phyloP scores from a whole-genome alignment of 768 basidiomycete species.

The Piloderma croceum region DNA sequence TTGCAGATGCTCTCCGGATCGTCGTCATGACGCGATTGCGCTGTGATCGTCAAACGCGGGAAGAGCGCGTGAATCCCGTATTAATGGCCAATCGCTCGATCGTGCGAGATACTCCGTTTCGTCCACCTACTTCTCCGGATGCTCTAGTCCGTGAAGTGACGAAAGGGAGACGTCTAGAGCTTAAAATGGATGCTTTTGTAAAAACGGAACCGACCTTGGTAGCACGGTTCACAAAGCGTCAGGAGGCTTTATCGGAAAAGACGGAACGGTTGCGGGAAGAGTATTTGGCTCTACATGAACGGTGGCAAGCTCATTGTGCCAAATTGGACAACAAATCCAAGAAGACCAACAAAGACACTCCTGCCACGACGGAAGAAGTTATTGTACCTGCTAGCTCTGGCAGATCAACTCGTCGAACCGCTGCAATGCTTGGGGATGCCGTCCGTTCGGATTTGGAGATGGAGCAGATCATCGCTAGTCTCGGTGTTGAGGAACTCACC shows the following conservation, averaged over 20 bases:
- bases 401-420: slow-evolving; percentile 68
- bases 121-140: slow-evolving; percentile 32
- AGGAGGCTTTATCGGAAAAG: slow-evolving; percentile 49
- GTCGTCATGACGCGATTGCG: slow-evolving; percentile 58
- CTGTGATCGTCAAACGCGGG: slow-evolving; percentile 54
- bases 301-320: slow-evolving; percentile 69
- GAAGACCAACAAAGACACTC: too few relatives aligned
- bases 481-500: slow-evolving; percentile 88
- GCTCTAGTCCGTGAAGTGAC: slow-evolving; percentile 45
- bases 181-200: slow-evolving; percentile 32
- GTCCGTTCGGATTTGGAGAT: slow-evolving; percentile 95
- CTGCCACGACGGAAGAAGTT: slow-evolving; percentile 33
- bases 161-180: slow-evolving; percentile 29
- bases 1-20: slow-evolving; percentile 56
- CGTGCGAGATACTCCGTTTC: slow-evolving; percentile 25
- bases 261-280: slow-evolving; percentile 51
- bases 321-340: slow-evolving; percentile 32
- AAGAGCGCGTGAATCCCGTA: slow-evolving; percentile 59
- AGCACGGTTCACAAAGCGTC: slow-evolving; percentile 49
- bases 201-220: slow-evolving; percentile 44
- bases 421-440: slow-evolving; percentile 73
- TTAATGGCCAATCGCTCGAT: slow-evolving; percentile 53
- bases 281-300: slow-evolving; percentile 62
- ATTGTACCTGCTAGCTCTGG: slow-evolving; percentile 34
- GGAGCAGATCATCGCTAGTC: slow-evolving; percentile 93